Evolutionary conservation across 2,329 filamentous ascomycete species (phyloP).

Genomic region (Aspergillus nomiae): DNA sequence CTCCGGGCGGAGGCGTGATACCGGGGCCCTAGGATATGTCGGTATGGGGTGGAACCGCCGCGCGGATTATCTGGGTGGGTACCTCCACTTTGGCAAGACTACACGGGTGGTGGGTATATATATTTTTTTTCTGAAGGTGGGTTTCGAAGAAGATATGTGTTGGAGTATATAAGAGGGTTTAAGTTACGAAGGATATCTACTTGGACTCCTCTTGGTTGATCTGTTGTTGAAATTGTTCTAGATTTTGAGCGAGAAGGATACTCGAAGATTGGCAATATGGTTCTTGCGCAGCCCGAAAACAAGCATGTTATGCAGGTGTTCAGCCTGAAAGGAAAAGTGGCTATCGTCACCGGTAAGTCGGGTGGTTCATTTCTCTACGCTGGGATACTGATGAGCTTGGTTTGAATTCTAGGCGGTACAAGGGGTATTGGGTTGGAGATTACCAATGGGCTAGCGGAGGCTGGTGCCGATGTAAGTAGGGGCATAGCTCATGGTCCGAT

Average conservation of each 20-base stretch:
- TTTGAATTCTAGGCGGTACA: constrained; percentile 27
- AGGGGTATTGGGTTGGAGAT: constrained; percentile 45
- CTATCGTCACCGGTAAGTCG: constrained; percentile 24
- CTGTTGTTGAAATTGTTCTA: neutral
- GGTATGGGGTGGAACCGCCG: neutral
- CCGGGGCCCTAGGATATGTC: too few species aligned
- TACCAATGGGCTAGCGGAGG: constrained; percentile 41
- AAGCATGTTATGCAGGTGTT: constrained; percentile 31
- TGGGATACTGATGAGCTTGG: fast-evolving
- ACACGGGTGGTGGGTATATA: neutral
- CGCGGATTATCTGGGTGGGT: neutral
- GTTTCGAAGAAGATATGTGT: neutral
- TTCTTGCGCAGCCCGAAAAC: constrained; percentile 20
- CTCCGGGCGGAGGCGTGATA: neutral
- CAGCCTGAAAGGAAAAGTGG: constrained; percentile 31
- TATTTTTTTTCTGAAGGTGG: too few species aligned
- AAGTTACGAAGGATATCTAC: too few species aligned
- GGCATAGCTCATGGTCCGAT: neutral
- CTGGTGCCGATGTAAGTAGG: constrained; percentile 39
- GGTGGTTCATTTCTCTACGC: neutral
- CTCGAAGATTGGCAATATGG: constrained; percentile 20
- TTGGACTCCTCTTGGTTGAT: neutral
- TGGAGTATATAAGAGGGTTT: neutral
- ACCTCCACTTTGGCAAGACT: neutral
- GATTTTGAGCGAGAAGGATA: neutral